phyloP scores from a whole-genome alignment of 1,139 yeast species.

The Geotrichum siamense region DNA sequence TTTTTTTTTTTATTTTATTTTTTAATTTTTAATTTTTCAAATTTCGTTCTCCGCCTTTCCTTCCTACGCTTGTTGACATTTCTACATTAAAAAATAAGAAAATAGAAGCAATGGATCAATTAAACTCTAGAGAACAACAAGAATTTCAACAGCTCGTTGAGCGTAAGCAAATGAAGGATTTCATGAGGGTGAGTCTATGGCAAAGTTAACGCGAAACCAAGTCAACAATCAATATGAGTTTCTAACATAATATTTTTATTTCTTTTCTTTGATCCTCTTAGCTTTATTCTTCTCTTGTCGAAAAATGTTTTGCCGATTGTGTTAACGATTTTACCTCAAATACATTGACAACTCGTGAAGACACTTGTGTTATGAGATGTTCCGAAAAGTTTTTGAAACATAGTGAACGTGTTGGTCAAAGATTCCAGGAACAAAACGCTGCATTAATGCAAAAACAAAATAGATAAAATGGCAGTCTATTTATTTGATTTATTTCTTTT shows the following conservation, averaged over 20 bases:
- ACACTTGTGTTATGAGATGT: conserved; percentile 79
- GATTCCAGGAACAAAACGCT: conserved; percentile 33
- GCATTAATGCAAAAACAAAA: conserved; percentile 15
- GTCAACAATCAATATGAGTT: conserved; percentile 7
- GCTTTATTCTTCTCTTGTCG: conserved; percentile 9
- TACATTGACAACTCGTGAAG: conserved; percentile 76
- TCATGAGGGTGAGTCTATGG: conserved; percentile 62
- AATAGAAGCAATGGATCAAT: conserved; percentile 39
- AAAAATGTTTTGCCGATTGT: conserved; percentile 68
- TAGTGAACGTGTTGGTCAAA: conserved; percentile 95
- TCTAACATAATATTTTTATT: conserved; percentile 3
- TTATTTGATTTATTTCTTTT: too few relatives aligned
- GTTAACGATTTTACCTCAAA: conserved; percentile 96
- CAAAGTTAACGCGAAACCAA: background rate
- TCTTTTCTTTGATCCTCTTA: too few relatives aligned
- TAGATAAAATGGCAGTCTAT: too few relatives aligned
- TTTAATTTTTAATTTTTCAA: too few relatives aligned
- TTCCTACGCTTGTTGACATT: too few relatives aligned
- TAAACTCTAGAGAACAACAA: conserved; percentile 85
- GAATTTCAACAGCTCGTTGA: conserved; percentile 92
- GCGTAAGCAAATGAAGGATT: conserved; percentile 97
- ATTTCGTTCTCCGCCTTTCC: too few relatives aligned
- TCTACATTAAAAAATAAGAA: too few relatives aligned
- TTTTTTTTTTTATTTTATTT: too few relatives aligned
- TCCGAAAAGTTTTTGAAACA: conserved; percentile 97